Evolutionary conservation across 306 rosid species (phyloP), one percentile per base, ranked within the genome.

Genomic region (Malus asiatica): DNA sequence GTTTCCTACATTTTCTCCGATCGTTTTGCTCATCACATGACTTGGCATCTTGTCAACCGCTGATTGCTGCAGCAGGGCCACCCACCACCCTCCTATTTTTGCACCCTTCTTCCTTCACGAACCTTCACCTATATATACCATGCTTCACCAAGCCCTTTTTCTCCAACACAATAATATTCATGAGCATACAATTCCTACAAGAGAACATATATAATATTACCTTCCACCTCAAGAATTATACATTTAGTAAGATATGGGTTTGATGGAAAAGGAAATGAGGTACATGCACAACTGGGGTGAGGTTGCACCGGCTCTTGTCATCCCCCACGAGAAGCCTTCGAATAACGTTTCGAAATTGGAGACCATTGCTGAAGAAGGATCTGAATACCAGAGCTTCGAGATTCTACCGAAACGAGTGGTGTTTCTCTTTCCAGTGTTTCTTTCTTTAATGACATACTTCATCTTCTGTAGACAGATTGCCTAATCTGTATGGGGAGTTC

Each of bases 241-340:
- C 3, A 61, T 61, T 14, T 6, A 61, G 35, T 61, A 35, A 61
- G 11, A 14, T 27, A 73, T 60, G 68, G 68, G 68, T 73, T 32
- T 73, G 60, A 76, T 76, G 74, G 80, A 29, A 27, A 76, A 20
- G 68, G 74, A 57, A 11, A 27, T 68, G 66, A 68, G 74, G 48
- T 55, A 57, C 60, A 58, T 68, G 80, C 40, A 77, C 20, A 32
- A 77, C 48, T 58, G 46, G 68, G 68, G 42, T 9, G 62, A 64
- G 6, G 77, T 74, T 45, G 77, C 77, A 29, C 77, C 70, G 27
- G 60, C 70, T 3, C 69, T 44, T 2, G 22, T 74, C 8, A 74
- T 60, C 19, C 77, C 77, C 4, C 70, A 74, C 45, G 60, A 74
- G 60, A 74, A 61, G 60, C 77, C 77, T 62, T 74, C 77, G 30